phyloP scores from a whole-genome alignment of 129 eudicot genomes.

The Tagetes erecta region DNA sequence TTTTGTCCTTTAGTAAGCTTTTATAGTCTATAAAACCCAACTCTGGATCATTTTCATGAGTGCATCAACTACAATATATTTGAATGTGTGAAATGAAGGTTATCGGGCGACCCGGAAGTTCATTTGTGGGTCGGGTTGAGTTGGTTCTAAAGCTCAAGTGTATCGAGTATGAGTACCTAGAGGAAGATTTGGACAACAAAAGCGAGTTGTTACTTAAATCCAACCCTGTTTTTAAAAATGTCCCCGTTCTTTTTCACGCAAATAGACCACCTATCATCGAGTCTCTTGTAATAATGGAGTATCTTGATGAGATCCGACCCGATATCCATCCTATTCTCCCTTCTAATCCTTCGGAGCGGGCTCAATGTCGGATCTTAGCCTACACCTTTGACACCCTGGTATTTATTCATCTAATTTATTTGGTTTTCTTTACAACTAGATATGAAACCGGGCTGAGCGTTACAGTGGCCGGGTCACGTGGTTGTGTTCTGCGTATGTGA shows the following conservation, averaged over 20 bases:
- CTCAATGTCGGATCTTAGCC: background rate
- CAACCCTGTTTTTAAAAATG: background rate
- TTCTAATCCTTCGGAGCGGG: background rate
- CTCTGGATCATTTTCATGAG: background rate
- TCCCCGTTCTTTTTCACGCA: background rate
- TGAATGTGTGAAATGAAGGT: background rate
- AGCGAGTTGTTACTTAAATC: background rate
- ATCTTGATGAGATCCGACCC: background rate
- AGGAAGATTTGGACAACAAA: too few species aligned
- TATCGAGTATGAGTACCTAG: background rate
- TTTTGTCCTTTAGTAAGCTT: background rate
- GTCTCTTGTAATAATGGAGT: background rate
- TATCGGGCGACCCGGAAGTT: background rate
- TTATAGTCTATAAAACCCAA: background rate
- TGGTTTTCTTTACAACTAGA: background rate
- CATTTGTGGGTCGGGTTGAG: background rate
- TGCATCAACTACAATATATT: background rate
- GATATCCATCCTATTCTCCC: background rate
- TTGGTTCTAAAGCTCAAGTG: background rate
- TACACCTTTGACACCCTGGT: background rate
- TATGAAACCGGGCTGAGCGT: too few species aligned
- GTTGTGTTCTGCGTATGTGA: too few species aligned
- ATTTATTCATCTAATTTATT: background rate
- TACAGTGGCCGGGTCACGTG: too few species aligned
- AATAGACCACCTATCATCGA: background rate